Percentiles rank a stretch among this genome's conserved stretches.
These are phyloP conservation scores for Pneumocystis sp. DNA, from an alignment of 1,139 yeast species.

Conservation along the genomic window DNA sequence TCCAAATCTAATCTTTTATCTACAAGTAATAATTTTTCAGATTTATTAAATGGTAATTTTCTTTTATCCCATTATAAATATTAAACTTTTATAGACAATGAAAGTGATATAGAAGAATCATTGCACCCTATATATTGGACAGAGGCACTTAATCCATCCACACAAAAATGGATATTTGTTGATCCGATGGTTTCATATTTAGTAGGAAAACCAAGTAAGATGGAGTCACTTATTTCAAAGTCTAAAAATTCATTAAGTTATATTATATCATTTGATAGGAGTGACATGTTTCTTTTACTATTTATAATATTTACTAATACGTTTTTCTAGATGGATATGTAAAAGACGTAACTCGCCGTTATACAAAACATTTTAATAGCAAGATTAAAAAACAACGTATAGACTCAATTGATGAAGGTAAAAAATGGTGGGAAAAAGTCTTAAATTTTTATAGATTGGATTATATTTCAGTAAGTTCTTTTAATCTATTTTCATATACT, in stretches of 20 bases:
- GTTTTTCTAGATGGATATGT: slow-evolving; percentile 34
- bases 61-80: neutral
- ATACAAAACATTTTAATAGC: slow-evolving; percentile 55
- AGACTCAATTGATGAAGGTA: slow-evolving; percentile 42
- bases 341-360: slow-evolving; percentile 75
- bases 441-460: slow-evolving; percentile 18
- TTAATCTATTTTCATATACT: slow-evolving; percentile 24
- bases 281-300: neutral
- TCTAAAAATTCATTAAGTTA: slow-evolving; percentile 49
- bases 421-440: slow-evolving; percentile 45
- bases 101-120: slow-evolving; percentile 18
- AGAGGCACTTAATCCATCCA: slow-evolving; percentile 75
- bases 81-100: neutral
- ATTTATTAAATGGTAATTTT: neutral
- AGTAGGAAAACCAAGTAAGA: slow-evolving; percentile 58
- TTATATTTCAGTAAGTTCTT: slow-evolving; percentile 17
- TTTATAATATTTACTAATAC: neutral
- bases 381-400: slow-evolving; percentile 62
- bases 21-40: neutral
- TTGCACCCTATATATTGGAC: slow-evolving; percentile 74
- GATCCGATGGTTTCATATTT: slow-evolving; percentile 57
- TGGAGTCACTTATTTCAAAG: slow-evolving; percentile 65
- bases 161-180: slow-evolving; percentile 65
- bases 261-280: slow-evolving; percentile 57
- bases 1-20: neutral